Evolutionary conservation across 768 basidiomycete genomes (phyloP), one percentile per base, ranked within the genome.

Genomic region (Lactifluus subvellereus): DNA sequence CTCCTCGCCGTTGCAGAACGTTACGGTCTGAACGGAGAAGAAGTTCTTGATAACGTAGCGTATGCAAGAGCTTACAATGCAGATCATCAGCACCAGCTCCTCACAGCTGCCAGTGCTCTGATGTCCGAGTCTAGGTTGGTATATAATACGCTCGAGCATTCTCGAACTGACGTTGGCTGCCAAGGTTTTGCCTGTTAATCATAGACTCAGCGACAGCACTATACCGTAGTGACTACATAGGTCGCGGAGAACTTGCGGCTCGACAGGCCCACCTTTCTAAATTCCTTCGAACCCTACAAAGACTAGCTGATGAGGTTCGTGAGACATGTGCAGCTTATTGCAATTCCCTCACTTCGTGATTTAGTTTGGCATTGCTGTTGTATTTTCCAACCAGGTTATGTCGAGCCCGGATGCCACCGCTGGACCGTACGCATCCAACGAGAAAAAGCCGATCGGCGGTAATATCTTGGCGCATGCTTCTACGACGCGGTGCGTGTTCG

Each of bases 401-500:
- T 98, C 97, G n/a, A 95, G 87, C 61, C 96, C 97, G 2, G 97
- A 99, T 72, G 94, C 93, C 33, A 84, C 89, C 3, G 92, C 92
- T 53, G 89, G 90, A 13, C 91, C 92, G 20, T 92, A 91, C 66
- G 87, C 87, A 45, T 84, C 84, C 4, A 93, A 97, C 70, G 90
- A 94, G 76, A 96, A 97, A 81, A 99, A 99, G 75, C 97, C 97
- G 16, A 96, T 99, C 59, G 97, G 97, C 51, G 96, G 96, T 27
- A 99, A 99, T 74, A 99, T 99, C 70, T 89, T 99, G 84, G 97
- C 97, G 1, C 97, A 99, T 77, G 97, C 97, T 8, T 95, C 94
- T 1, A 98, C 97, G 18, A 98, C 96, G 51, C 85, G 96, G 93
- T 91, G 67, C 53, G 80, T 52, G 5, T 30, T 55, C 50, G 20